Conservation (phyloP, 1,284 basidiomycete species). For the Athelia sp. region DNA sequence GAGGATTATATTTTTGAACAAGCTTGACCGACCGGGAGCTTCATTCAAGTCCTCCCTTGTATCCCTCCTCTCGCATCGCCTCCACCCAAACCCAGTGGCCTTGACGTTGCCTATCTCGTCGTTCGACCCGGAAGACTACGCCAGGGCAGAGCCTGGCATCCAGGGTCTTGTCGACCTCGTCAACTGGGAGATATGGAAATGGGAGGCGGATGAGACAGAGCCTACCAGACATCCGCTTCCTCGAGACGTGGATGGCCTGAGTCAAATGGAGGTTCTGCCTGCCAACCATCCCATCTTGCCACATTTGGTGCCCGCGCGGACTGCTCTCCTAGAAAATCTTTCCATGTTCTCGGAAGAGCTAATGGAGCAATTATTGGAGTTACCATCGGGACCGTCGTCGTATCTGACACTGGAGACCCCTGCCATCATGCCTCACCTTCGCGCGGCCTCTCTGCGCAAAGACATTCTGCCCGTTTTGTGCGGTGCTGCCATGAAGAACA, state of each 20-base stretch:
- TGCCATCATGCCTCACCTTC: conserved; percentile 58
- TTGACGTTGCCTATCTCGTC: conserved; percentile 79
- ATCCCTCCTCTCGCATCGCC: conserved; percentile 66
- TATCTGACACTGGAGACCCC: conserved; percentile 54
- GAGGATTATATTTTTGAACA: conserved; percentile 82
- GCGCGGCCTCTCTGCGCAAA: conserved; percentile 61
- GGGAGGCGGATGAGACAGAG: conserved; percentile 43
- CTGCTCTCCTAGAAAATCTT: conserved; percentile 68
- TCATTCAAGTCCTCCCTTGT: conserved; percentile 67
- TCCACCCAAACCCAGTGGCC: conserved; percentile 71
- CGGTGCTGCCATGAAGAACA: conserved; percentile 76
- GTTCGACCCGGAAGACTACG: conserved; percentile 60
- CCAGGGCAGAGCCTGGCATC: conserved; percentile 68
- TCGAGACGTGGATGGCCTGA: conserved; percentile 36
- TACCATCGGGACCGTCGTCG: conserved; percentile 53
- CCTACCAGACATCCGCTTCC: conserved; percentile 49
- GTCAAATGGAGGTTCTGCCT: conserved; percentile 40
- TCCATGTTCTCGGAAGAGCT: conserved; percentile 78
- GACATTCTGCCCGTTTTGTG: conserved; percentile 78
- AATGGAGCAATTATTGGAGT: conserved; percentile 61
- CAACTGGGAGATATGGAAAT: conserved; percentile 77
- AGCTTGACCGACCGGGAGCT: conserved; percentile 81
- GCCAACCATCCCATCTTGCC: conserved; percentile 58
- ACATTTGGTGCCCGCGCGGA: conserved; percentile 65
- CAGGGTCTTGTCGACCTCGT: conserved; percentile 77